A percentile compares a stretch with the other conserved stretches of the same genome.
Conservation (phyloP, 768 basidiomycete genomes). For the Asterophora lycoperdoides region DNA sequence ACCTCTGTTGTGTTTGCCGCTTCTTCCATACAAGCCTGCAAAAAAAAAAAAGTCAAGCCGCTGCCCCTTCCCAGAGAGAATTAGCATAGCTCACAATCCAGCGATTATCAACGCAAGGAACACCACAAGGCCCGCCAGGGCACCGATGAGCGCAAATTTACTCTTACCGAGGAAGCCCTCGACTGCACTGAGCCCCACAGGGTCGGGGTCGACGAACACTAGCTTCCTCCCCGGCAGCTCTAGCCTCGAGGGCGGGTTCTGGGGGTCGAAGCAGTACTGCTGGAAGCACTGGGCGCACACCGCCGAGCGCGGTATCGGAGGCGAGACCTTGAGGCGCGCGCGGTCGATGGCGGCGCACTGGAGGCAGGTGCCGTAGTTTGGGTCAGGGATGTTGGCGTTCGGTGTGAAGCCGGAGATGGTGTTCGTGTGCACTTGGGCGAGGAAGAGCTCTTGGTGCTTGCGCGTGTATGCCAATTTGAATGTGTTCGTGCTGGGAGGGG, state of each 20-base stretch:
- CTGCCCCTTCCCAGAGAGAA: not conserved
- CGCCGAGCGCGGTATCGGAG: constrained; percentile 34
- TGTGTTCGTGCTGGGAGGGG: constrained; percentile 43
- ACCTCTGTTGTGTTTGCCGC: constrained; percentile 12
- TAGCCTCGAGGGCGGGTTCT: constrained; percentile 36
- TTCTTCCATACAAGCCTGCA: constrained; percentile 28
- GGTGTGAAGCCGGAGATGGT: constrained; percentile 57
- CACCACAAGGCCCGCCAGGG: constrained; percentile 35
- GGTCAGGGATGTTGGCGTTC: constrained; percentile 55
- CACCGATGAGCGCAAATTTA: constrained; percentile 48
- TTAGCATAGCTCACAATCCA: constrained; percentile 42
- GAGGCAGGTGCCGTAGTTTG: constrained; percentile 61
- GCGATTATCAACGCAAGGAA: constrained; percentile 35
- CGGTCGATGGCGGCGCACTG: constrained; percentile 61
- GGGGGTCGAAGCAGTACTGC: constrained; percentile 53
- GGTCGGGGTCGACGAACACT: constrained; percentile 52
- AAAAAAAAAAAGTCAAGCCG: constrained; percentile 1
- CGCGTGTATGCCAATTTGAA: constrained; percentile 58
- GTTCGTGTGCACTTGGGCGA: constrained; percentile 57
- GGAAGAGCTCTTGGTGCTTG: constrained; percentile 49
- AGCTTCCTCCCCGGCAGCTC: constrained; percentile 43
- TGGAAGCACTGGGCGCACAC: constrained; percentile 43
- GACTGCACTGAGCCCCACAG: constrained; percentile 41
- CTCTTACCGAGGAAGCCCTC: constrained; percentile 38
- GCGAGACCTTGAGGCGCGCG: constrained; percentile 37